A percentile compares a stretch with the other conserved stretches of the same genome.
Conservation (phyloP, 169 alveolate species). For the Plasmodium coatneyi region DNA sequence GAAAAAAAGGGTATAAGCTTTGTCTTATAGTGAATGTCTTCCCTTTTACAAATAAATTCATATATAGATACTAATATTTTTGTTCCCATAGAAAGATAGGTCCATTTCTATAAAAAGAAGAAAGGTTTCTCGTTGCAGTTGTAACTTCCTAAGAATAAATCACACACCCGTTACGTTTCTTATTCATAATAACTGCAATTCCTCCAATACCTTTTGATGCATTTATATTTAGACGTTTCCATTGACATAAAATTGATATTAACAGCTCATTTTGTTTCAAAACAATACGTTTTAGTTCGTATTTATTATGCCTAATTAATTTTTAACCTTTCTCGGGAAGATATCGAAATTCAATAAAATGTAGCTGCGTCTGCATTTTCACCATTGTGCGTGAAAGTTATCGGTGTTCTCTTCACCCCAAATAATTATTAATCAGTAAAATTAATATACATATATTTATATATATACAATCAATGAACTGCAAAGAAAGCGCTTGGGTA, state of each 20-base stretch:
- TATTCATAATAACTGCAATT: neutral
- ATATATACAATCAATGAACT: neutral
- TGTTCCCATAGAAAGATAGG: neutral
- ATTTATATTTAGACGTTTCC: neutral
- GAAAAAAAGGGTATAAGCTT: neutral
- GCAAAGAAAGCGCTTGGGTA: neutral
- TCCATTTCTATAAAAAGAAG: neutral
- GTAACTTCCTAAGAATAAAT: neutral
- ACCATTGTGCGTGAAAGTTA: neutral
- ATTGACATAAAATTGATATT: neutral
- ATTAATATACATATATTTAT: neutral
- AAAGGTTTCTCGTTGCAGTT: neutral
- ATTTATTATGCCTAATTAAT: neutral
- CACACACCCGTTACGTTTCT: neutral
- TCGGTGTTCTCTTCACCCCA: neutral
- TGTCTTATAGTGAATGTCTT: neutral
- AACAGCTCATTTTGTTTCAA: neutral
- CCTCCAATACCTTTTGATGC: neutral
- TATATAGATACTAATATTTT: neutral
- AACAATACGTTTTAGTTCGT: neutral
- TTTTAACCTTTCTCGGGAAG: neutral
- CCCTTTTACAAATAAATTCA: neutral
- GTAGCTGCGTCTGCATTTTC: neutral
- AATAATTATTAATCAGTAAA: neutral
- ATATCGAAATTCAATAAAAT: neutral